A percentile compares a stretch with the other conserved stretches of the same genome.
These are phyloP conservation scores for Kappamyces sp. DNA, from an alignment of 192 early-diverging fungal genomes.

Conservation along the genomic window DNA sequence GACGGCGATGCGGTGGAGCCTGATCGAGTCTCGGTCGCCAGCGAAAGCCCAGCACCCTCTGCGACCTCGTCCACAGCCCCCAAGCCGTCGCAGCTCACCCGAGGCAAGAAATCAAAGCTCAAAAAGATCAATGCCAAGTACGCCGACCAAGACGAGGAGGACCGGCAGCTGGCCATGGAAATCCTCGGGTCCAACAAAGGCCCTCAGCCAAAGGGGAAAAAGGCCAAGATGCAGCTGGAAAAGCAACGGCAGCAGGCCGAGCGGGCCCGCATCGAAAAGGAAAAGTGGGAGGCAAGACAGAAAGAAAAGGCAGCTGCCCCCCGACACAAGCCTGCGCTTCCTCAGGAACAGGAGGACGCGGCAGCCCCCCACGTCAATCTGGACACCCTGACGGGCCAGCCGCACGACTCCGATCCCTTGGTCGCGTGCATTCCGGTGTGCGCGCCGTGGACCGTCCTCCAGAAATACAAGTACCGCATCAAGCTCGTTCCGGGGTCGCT, in stretches of 20 bases:
- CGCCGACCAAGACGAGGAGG: constrained; percentile 91
- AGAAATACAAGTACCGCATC: constrained; percentile 89
- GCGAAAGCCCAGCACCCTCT: neutral
- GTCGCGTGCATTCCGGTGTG: constrained; percentile 86
- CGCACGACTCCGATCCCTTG: constrained; percentile 72
- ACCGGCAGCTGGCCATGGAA: constrained; percentile 73
- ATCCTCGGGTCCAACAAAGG: constrained; percentile 68
- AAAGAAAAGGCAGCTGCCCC: constrained; percentile 21
- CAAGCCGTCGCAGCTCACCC: constrained; percentile 26
- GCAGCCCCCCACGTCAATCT: constrained; percentile 39
- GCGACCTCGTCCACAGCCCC: neutral
- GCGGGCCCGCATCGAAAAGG: neutral
- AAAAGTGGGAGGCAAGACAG: constrained; percentile 3
- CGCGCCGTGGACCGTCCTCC: constrained; percentile 80
- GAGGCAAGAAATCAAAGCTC: constrained; percentile 82
- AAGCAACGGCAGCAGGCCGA: constrained; percentile 39
- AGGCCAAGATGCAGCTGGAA: constrained; percentile 26
- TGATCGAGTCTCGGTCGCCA: neutral
- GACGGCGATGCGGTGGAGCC: neutral
- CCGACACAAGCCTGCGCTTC: constrained; percentile 20
- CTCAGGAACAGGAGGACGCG: constrained; percentile 21
- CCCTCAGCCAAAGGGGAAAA: constrained; percentile 68
- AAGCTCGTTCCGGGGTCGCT: constrained; percentile 84
- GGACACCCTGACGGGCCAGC: constrained; percentile 75
- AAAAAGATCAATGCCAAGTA: constrained; percentile 94